phyloP scores from a whole-genome alignment of 2,329 filamentous ascomycete genomes.

The Decorospora gaudefroyi region DNA sequence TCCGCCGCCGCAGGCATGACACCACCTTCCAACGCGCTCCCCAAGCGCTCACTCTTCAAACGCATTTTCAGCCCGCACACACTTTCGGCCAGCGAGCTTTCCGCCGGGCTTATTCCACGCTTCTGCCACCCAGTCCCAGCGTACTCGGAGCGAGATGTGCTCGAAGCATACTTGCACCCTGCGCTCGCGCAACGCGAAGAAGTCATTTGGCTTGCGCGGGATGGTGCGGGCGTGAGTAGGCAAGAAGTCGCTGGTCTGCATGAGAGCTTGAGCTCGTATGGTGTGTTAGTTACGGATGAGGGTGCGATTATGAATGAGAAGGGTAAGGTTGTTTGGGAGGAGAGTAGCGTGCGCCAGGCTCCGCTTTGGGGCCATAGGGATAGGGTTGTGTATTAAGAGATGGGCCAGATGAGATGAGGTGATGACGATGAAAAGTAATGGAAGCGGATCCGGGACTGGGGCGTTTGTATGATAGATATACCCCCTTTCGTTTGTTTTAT shows the following conservation, averaged over 20 bases:
- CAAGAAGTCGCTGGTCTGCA: conserved; percentile 50
- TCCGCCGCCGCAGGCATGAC: conserved; percentile 6
- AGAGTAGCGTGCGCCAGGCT: conserved; percentile 1
- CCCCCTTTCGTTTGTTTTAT: background rate
- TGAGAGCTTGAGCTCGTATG: conserved; percentile 37
- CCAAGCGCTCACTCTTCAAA: conserved; percentile 7
- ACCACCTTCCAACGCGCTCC: background rate
- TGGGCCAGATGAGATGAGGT: too few relatives aligned
- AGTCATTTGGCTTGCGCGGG: conserved; percentile 26
- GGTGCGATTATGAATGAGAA: conserved; percentile 53
- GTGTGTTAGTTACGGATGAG: conserved; percentile 51
- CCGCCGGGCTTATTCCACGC: conserved; percentile 11
- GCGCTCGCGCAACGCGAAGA: conserved; percentile 13
- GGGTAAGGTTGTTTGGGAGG: conserved; percentile 51
- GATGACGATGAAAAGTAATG: background rate
- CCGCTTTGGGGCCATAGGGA: conserved; percentile 10
- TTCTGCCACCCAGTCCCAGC: conserved; percentile 15
- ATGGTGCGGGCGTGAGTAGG: conserved; percentile 50
- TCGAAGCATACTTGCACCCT: conserved; percentile 23
- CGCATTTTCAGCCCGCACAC: conserved; percentile 13
- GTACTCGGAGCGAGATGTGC: conserved; percentile 17
- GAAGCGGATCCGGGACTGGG: background rate
- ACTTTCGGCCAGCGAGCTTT: conserved; percentile 13
- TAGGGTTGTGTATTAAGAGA: conserved; percentile 5
- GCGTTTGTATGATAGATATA: background rate